Evolutionary conservation across 768 basidiomycete species (phyloP).

Genomic region (Naganishia antarctica): DNA sequence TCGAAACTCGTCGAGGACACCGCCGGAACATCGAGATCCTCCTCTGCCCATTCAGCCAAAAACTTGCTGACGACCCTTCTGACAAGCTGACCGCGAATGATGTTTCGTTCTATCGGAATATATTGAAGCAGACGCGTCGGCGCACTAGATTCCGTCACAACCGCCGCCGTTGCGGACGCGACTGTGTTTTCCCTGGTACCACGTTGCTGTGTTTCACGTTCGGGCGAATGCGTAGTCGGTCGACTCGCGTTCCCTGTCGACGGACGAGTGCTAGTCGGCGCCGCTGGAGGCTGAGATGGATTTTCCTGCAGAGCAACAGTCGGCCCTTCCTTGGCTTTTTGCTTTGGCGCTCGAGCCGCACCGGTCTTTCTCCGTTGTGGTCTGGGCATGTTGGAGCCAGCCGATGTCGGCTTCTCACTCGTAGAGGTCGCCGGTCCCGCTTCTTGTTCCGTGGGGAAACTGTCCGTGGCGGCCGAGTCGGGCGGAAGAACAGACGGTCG

Average conservation of each 20-base stretch:
- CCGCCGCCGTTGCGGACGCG: not conserved
- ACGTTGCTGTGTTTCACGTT: not conserved
- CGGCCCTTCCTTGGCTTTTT: constrained; percentile 3
- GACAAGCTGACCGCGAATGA: constrained; percentile 3
- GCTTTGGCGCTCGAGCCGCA: not conserved
- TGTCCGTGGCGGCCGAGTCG: constrained; percentile 1
- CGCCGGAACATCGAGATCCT: not conserved
- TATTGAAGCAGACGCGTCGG: constrained; percentile 37
- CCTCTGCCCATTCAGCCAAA: constrained; percentile 40
- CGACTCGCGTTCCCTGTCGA: constrained; percentile 10
- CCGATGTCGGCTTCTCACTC: not conserved
- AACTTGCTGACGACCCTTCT: constrained; percentile 16
- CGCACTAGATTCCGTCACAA: constrained; percentile 3
- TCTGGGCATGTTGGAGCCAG: not conserved
- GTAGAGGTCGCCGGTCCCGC: not conserved
- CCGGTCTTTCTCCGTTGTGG: constrained; percentile 9
- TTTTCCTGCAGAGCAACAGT: not conserved
- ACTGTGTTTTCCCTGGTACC: constrained; percentile 11
- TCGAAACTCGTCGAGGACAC: not conserved
- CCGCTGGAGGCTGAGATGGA: not conserved
- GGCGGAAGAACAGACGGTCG: constrained; percentile 13
- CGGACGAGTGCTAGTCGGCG: constrained; percentile 3
- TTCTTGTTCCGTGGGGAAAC: not conserved
- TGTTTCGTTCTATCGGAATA: constrained; percentile 33
- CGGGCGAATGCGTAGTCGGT: constrained; percentile 13